A percentile compares a stretch with the other conserved stretches of the same genome.
phyloP scores from a whole-genome alignment of 2,329 filamentous ascomycete species.

The Fusarium chlamydosporum region DNA sequence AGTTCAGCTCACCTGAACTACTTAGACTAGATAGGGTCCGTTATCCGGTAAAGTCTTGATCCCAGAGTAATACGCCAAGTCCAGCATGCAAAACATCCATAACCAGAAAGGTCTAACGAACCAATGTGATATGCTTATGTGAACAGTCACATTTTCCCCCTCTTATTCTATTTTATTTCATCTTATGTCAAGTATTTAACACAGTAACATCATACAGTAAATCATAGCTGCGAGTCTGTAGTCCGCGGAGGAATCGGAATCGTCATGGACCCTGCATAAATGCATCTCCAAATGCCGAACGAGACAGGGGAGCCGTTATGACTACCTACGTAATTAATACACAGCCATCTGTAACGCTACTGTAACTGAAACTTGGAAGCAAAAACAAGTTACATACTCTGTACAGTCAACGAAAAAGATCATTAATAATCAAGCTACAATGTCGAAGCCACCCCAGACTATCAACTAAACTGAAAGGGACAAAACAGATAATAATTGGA shows the following conservation, averaged over 20 bases:
- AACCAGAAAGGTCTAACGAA: background rate
- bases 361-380: background rate
- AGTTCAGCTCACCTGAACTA: background rate
- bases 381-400: background rate
- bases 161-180: background rate
- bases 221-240: background rate
- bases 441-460: background rate
- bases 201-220: background rate
- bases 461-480: background rate
- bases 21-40: background rate
- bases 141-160: background rate
- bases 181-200: background rate
- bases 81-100: too few species aligned
- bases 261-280: slow-evolving; percentile 7
- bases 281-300: background rate
- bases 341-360: background rate
- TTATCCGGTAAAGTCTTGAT: background rate
- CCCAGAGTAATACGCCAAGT: background rate
- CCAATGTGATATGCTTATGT: background rate
- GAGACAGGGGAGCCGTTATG: background rate
- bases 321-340: slow-evolving; percentile 2
- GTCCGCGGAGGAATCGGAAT: background rate
- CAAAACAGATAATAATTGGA: background rate
- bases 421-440: background rate
- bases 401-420: background rate